Percentiles rank a stretch among this genome's conserved stretches.
These are phyloP conservation scores for Aspergillus ochraceoroseus DNA, from an alignment of 2,329 filamentous ascomycete genomes.

Conservation along the genomic window DNA sequence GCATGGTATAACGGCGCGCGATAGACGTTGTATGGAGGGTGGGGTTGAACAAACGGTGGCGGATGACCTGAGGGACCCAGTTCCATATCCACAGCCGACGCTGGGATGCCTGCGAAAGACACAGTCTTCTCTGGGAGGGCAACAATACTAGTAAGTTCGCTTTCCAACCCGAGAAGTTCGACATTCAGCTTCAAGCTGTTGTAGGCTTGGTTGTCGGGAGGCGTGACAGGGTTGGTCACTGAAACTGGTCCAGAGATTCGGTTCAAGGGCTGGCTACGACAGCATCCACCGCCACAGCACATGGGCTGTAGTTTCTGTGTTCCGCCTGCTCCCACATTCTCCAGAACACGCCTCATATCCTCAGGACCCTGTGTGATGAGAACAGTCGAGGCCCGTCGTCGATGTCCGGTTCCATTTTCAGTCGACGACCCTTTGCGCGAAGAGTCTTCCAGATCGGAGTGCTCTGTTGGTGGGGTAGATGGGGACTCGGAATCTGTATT, in stretches of 20 bases:
- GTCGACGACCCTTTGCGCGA: slow-evolving; percentile 15
- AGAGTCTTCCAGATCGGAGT: slow-evolving; percentile 34
- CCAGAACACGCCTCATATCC: slow-evolving; percentile 56
- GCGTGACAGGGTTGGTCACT: slow-evolving; percentile 47
- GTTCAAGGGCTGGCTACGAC: slow-evolving; percentile 54
- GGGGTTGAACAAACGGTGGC: slow-evolving; percentile 85
- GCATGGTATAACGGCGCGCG: slow-evolving; percentile 80
- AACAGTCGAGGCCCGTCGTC: slow-evolving; percentile 45
- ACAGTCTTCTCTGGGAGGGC: slow-evolving; percentile 71
- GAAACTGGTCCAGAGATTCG: slow-evolving; percentile 40
- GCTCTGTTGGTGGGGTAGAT: slow-evolving; percentile 43
- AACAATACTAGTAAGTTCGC: slow-evolving; percentile 63
- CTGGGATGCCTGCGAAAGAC: slow-evolving; percentile 51
- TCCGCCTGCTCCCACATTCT: slow-evolving; percentile 49
- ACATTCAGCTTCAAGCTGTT: slow-evolving; percentile 72
- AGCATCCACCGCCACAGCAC: slow-evolving; percentile 63
- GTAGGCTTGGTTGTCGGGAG: slow-evolving; percentile 81
- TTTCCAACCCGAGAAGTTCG: slow-evolving; percentile 64
- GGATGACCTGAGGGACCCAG: slow-evolving; percentile 56
- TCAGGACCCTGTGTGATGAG: slow-evolving; percentile 55
- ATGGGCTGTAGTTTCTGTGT: slow-evolving; percentile 59
- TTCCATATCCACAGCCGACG: slow-evolving; percentile 32
- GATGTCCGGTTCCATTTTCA: slow-evolving; percentile 25
- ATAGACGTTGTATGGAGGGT: slow-evolving; percentile 87
- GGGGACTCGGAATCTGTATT: slow-evolving; percentile 39